phyloP scores from a whole-genome alignment of 2,329 filamentous ascomycete species.

The Colletotrichum camelliae region DNA sequence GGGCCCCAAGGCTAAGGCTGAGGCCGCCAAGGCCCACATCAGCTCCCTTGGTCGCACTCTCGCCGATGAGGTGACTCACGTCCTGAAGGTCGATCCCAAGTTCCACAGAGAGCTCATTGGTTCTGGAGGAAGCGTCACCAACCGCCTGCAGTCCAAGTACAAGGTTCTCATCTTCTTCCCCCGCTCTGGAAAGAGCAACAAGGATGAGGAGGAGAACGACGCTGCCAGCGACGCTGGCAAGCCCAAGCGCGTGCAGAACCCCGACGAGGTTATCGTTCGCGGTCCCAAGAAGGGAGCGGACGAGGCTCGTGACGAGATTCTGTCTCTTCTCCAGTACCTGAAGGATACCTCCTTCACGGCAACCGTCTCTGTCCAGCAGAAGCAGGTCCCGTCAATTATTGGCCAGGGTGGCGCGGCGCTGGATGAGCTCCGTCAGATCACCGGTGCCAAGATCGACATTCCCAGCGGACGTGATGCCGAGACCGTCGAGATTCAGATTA shows the following conservation, averaged over 20 bases:
- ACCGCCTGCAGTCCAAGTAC: constrained; percentile 90
- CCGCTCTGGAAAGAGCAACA: constrained; percentile 63
- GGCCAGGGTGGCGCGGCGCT: constrained; percentile 89
- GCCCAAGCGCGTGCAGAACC: constrained; percentile 72
- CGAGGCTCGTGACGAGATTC: constrained; percentile 88
- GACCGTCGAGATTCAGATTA: constrained; percentile 86
- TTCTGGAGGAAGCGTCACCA: constrained; percentile 84
- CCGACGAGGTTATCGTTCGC: constrained; percentile 89
- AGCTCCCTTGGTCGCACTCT: constrained; percentile 78
- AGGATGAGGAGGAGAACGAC: constrained; percentile 76
- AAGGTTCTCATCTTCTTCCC: constrained; percentile 97
- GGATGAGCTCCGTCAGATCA: constrained; percentile 84
- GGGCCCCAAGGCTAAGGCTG: constrained; percentile 93
- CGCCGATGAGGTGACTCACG: constrained; percentile 88
- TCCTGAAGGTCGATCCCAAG: constrained; percentile 89
- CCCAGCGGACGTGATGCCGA: constrained; percentile 79
- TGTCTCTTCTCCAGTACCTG: constrained; percentile 86
- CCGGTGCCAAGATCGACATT: constrained; percentile 90
- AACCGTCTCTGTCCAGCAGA: constrained; percentile 85
- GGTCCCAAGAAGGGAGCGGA: constrained; percentile 94
- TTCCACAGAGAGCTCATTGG: constrained; percentile 96
- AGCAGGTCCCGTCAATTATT: constrained; percentile 92
- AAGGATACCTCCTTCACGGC: constrained; percentile 85
- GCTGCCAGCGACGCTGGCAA: constrained; percentile 71
- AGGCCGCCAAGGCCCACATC: constrained; percentile 85